Evolutionary conservation across 208 protist genomes (phyloP).

Genomic region (Trypanosoma conorhini): DNA sequence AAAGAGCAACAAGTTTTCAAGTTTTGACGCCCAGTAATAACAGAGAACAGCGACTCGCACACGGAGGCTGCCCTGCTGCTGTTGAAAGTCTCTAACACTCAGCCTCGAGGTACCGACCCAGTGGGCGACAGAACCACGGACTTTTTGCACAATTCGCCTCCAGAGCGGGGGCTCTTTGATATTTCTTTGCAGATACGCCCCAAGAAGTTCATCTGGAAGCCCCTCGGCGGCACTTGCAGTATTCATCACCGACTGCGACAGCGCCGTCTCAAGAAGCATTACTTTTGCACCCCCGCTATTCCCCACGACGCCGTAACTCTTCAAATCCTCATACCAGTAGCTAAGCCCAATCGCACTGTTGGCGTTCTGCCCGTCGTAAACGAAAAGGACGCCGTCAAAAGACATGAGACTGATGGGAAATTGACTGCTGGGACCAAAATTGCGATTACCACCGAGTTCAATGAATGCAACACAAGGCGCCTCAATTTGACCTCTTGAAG

Average conservation of each 20-base stretch:
- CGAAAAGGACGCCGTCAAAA: constrained; percentile 78
- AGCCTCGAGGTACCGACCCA: background rate
- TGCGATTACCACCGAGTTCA: constrained; percentile 73
- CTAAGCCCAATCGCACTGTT: constrained; percentile 54
- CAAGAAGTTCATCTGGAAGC: constrained; percentile 31
- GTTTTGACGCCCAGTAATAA: constrained; percentile 9
- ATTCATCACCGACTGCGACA: constrained; percentile 13
- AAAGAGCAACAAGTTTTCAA: constrained; percentile 52
- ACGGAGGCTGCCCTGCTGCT: constrained; percentile 1
- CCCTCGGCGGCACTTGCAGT: background rate
- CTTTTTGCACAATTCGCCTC: background rate
- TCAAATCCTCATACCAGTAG: constrained; percentile 52
- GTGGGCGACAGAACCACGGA: background rate
- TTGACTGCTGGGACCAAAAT: constrained; percentile 44
- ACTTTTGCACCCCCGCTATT: constrained; percentile 16
- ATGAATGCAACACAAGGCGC: constrained; percentile 53
- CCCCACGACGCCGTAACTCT: constrained; percentile 29
- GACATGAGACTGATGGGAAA: constrained; percentile 46
- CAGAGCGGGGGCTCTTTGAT: constrained; percentile 3
- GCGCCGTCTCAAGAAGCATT: constrained; percentile 23
- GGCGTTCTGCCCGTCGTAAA: constrained; percentile 66
- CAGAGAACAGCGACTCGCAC: constrained; percentile 19
- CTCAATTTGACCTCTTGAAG: background rate
- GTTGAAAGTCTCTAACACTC: constrained; percentile 22
- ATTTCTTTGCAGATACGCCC: constrained; percentile 16